Percentiles rank a stretch among this genome's conserved stretches.
Conservation (phyloP, 495 filamentous ascomycete genomes). For the Talaromyces proteolyticus region DNA sequence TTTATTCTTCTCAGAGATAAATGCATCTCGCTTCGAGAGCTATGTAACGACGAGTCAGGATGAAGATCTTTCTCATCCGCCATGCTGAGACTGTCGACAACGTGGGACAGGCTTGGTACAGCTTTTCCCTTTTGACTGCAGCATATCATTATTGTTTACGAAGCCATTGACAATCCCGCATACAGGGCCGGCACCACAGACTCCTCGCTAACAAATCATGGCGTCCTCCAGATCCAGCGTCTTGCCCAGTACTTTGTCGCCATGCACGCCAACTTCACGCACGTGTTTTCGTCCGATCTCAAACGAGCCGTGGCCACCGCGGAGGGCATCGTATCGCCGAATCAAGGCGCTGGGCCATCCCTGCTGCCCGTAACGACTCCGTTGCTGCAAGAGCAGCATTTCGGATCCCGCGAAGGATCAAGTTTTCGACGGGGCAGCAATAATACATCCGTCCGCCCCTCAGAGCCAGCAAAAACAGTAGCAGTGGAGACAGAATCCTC, state of each 20-base stretch:
- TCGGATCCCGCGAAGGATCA: slow-evolving; percentile 19
- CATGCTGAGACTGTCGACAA: slow-evolving; percentile 90
- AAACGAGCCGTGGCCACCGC: slow-evolving; percentile 63
- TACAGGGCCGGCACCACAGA: slow-evolving; percentile 71
- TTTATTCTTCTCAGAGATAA: too few relatives aligned
- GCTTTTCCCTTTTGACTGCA: not conserved
- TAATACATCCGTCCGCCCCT: too few relatives aligned
- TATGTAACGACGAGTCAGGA: slow-evolving; percentile 15
- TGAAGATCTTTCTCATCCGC: slow-evolving; percentile 74
- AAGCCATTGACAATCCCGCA: slow-evolving; percentile 8
- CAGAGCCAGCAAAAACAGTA: slow-evolving; percentile 14
- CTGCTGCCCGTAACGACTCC: slow-evolving; percentile 5
- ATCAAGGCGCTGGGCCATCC: too few relatives aligned
- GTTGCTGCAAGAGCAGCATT: slow-evolving; percentile 21
- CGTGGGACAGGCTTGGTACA: slow-evolving; percentile 66
- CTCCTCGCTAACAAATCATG: slow-evolving; percentile 76
- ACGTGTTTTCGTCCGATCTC: slow-evolving; percentile 77
- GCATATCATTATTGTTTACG: not conserved
- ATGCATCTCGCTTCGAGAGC: too few relatives aligned
- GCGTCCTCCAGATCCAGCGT: slow-evolving; percentile 64
- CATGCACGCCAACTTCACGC: slow-evolving; percentile 39
- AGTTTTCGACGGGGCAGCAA: not conserved
- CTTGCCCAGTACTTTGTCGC: slow-evolving; percentile 37
- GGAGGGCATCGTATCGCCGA: slow-evolving; percentile 22
- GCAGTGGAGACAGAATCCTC: slow-evolving; percentile 42